Evolutionary conservation across 352 stramenopile species (phyloP).

Genomic region (Nothophytophthora sp.): DNA sequence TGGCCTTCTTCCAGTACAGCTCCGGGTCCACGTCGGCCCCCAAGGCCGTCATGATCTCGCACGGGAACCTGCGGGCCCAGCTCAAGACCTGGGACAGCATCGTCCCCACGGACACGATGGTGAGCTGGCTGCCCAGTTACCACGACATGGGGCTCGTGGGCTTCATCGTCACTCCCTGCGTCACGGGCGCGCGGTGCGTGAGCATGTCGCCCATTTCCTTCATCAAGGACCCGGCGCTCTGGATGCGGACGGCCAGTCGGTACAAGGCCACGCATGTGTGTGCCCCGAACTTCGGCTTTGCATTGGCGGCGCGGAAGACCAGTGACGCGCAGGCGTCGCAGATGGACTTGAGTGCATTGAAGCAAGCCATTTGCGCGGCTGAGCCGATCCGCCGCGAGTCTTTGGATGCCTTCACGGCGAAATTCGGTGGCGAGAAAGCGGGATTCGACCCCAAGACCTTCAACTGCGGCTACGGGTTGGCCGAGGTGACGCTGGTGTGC

Average conservation of each 20-base stretch:
- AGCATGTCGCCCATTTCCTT: constrained; percentile 87
- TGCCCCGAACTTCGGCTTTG: constrained; percentile 83
- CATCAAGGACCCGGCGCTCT: constrained; percentile 83
- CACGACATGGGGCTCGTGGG: constrained; percentile 87
- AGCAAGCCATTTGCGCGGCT: constrained; percentile 78
- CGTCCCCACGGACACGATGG: constrained; percentile 54
- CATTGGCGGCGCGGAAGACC: constrained; percentile 72
- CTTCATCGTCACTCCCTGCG: constrained; percentile 74
- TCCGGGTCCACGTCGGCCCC: constrained; percentile 78
- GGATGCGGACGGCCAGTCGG: constrained; percentile 74
- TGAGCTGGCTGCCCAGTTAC: constrained; percentile 83
- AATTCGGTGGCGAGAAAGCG: constrained; percentile 51
- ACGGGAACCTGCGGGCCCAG: constrained; percentile 73
- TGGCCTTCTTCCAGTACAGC: constrained; percentile 88
- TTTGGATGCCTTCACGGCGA: constrained; percentile 71
- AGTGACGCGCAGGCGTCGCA: constrained; percentile 54
- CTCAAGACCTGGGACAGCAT: constrained; percentile 82
- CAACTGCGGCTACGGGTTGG: constrained; percentile 81
- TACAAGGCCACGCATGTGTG: constrained; percentile 83
- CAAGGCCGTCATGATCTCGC: constrained; percentile 86
- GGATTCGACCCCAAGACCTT: constrained; percentile 77
- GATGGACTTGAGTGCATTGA: constrained; percentile 68
- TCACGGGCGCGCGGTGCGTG: constrained; percentile 62
- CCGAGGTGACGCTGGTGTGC: constrained; percentile 82
- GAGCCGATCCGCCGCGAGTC: constrained; percentile 82